Evolutionary conservation across 176 grass and related monocot genomes (phyloP).

Genomic region (Juncus effusus): DNA sequence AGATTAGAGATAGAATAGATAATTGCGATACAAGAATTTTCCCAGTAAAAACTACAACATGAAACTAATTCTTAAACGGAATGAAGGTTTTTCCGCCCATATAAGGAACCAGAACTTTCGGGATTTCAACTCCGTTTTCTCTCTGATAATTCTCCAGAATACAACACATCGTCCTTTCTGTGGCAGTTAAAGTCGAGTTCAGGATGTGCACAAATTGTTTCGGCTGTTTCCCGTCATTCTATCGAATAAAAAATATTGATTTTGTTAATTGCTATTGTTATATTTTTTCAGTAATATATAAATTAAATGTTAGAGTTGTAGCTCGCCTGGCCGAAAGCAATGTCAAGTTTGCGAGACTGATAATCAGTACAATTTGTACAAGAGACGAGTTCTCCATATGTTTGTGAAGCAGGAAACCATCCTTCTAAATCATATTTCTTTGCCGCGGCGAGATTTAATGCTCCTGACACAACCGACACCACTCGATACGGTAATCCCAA

Average conservation of each 20-base stretch:
- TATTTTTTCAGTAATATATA: too few species aligned
- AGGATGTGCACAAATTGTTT: slow-evolving; percentile 91
- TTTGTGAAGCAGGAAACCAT: slow-evolving; percentile 93
- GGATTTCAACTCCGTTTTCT: slow-evolving; percentile 70
- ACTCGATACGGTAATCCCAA: slow-evolving; percentile 81
- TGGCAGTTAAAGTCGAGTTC: slow-evolving; percentile 88
- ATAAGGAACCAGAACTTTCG: slow-evolving; percentile 54
- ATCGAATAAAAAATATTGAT: neutral
- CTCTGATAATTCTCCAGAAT: slow-evolving; percentile 81
- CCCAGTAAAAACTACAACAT: too few species aligned
- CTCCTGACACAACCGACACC: slow-evolving; percentile 87
- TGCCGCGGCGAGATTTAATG: slow-evolving; percentile 84
- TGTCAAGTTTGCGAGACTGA: slow-evolving; percentile 85
- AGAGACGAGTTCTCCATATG: slow-evolving; percentile 77
- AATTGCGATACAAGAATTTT: too few species aligned
- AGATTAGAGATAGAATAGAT: too few species aligned
- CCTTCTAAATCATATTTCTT: slow-evolving; percentile 97
- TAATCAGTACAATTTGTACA: slow-evolving; percentile 97
- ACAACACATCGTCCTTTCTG: slow-evolving; percentile 83
- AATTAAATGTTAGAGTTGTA: neutral
- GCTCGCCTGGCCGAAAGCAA: slow-evolving; percentile 68
- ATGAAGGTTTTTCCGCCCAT: slow-evolving; percentile 70
- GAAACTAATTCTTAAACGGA: slow-evolving; percentile 44
- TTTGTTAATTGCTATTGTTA: too few species aligned
- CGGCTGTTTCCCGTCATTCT: slow-evolving; percentile 72